These are phyloP conservation scores for Trichopus zeylanicus DNA, from an alignment of 116 monocot species.

Conservation along the genomic window DNA sequence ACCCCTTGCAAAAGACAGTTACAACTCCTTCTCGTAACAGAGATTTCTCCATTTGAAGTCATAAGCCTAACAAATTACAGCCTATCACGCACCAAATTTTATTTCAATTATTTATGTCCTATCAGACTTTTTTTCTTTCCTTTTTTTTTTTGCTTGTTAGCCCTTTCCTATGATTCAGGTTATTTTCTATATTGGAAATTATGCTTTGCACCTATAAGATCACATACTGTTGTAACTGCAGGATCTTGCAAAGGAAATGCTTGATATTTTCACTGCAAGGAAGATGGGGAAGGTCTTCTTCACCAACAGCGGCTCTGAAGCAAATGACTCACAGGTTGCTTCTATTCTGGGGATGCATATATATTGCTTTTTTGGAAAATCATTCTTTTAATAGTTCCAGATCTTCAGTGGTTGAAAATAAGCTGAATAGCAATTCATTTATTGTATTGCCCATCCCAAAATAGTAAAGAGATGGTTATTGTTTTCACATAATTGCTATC, in stretches of 20 bases:
- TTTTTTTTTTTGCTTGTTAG: neutral
- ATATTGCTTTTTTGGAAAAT: neutral
- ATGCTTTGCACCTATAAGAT: no score
- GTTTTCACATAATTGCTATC: no score
- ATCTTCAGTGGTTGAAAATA: neutral
- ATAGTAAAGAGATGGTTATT: neutral
- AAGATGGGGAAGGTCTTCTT: constrained; percentile 99
- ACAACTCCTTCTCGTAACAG: neutral
- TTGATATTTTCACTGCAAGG: constrained; percentile 77
- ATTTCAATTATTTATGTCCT: no score
- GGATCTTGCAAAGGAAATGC: constrained; percentile 91
- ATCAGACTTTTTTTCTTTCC: neutral
- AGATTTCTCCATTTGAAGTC: no score
- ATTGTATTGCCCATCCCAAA: no score
- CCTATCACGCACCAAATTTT: no score
- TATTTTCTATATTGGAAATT: neutral
- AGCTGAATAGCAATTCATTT: no score
- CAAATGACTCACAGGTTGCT: constrained; percentile 92
- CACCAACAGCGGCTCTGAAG: constrained; percentile 98
- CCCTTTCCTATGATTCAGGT: no score
- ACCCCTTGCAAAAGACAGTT: neutral
- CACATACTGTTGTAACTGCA: constrained; percentile 9
- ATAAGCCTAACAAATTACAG: no score
- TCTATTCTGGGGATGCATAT: no score
- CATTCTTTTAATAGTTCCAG: neutral